Conservation (phyloP, 2,329 filamentous ascomycete genomes). For the Daldinia sp. region DNA sequence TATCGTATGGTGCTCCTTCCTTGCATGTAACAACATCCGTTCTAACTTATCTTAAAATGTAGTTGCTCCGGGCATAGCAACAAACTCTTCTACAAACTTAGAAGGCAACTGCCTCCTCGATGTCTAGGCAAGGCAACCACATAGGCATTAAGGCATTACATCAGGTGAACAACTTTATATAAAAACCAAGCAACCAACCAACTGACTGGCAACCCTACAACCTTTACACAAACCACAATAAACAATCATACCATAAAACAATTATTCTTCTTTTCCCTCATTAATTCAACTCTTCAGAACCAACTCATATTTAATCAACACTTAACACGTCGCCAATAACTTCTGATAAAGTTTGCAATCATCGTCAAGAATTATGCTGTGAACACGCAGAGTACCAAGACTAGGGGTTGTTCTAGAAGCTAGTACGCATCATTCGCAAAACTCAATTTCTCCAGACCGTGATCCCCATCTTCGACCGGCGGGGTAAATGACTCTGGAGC, state of each 20-base stretch:
- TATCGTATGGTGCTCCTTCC: not conserved
- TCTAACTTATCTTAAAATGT: not conserved
- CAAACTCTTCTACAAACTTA: not conserved
- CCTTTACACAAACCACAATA: not conserved
- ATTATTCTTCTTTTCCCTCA: not conserved
- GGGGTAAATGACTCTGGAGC: too few relatives aligned
- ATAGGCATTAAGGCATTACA: not conserved
- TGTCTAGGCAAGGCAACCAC: not conserved
- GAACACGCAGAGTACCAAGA: not conserved
- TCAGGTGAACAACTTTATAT: not conserved
- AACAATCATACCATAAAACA: not conserved
- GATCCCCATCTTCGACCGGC: not conserved
- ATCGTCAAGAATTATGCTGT: not conserved
- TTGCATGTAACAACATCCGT: not conserved
- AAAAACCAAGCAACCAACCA: not conserved
- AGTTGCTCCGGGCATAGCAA: not conserved
- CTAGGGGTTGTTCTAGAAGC: too few relatives aligned
- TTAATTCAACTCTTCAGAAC: not conserved
- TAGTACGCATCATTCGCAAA: too few relatives aligned
- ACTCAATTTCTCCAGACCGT: not conserved
- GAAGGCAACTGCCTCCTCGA: not conserved
- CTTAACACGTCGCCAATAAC: not conserved
- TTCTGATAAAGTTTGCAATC: not conserved
- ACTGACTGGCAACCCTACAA: not conserved
- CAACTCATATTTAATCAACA: not conserved